Base-by-base conservation (phyloP, 352 stramenopile genomes). In the Discostella stelligera region DNA sequence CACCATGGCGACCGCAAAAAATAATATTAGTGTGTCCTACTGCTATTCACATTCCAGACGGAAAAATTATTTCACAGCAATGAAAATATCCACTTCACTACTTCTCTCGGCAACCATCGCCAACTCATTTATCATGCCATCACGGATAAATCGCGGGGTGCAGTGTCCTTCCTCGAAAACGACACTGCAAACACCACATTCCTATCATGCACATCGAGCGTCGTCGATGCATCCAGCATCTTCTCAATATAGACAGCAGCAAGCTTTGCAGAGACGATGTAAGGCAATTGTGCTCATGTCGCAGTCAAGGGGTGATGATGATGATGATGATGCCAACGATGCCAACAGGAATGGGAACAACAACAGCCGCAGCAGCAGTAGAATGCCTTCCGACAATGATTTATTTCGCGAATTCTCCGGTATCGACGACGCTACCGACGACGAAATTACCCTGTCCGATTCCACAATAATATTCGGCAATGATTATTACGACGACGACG, bases 311-410 rank as follows among this genome's bases (percentile, higher is more conserved):
- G 53, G 70, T 7, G 54, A 66, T 14, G 13, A 66, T n/a, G 49
- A 69, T 14, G 13, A 66, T n/a, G 49, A 69, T 46, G 54, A 66
- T 53, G 32, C 48, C 16, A 56, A 52, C 21, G 56, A 70, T 20
- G 21, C 44, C 25, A 61, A 32, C 27, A 32, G 2, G 27, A 32
- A 32, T 32, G 5, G 2, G 27, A 32, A 5, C 5, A 32, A 5
- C 2, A 32, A 32, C 27, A 49, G 66, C 18, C 52, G 46, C 2
- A 32, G 5, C 27, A 49, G 66, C 18, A 58, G 46, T 3, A 73
- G 70, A 16, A 70, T 76, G 53, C 64, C 71, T 49, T 77, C 70
- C 16, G 76, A 83, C 46, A 65, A 83, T 63, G 69, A 58, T 39
- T 54, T 77, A 13, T 74, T 79, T 60, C 66, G 70, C 50, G 53